Base-by-base conservation (phyloP, 768 basidiomycete species). In the Sporobolomyces roseus region DNA sequence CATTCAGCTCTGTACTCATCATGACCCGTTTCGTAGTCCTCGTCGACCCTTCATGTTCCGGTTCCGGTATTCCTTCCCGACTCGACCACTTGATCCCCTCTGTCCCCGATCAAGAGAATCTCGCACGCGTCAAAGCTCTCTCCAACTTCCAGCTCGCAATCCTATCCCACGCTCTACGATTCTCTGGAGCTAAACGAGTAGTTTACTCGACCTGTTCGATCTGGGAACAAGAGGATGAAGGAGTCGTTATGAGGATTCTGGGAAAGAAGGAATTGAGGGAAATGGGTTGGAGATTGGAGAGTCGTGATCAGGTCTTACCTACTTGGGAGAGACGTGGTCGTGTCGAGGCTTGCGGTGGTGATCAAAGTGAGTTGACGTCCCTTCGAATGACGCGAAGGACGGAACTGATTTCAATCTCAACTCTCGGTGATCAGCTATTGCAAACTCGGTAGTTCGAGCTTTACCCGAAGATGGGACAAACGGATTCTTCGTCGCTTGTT, bases 161-260 rank as follows among this genome's bases (percentile, higher is more conserved):
- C 85, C 85, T 98, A 74, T 85, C 84, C 76, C 96, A 98, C 76
- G 94, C 96, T 23, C 93, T 99, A 88, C 87, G 86, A 79, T 98
- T 93, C 78, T 87, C 90, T 2, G 82, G 82, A 46, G 89, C 87
- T 41, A 79, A 82, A 65, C 86, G 84, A 74, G 91, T 99, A 74
- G 93, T 93, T 32, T 98, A 99, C 79, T 98, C 93, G 29, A 99
- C 96, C n/a, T 99, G 94, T 77, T 96, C 92, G 70, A 82, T 96
- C 53, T 88, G 97, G 78, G 84, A 89, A 19, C 84, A 83, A 48
- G 96, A 99, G 77, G 93, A 99, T 78, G 96, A 99, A 77, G 86
- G 86, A 66, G 96, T 98, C 63, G 90, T 97, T 13, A 81, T 84
- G 61, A 38, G 71, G 46, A 63, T 88, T 5, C 82, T 98, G 51